Percentiles rank a stretch among this genome's conserved stretches.
Conservation (phyloP, 2,329 filamentous ascomycete genomes). For the Hymenotorrendiella dingleyae region DNA sequence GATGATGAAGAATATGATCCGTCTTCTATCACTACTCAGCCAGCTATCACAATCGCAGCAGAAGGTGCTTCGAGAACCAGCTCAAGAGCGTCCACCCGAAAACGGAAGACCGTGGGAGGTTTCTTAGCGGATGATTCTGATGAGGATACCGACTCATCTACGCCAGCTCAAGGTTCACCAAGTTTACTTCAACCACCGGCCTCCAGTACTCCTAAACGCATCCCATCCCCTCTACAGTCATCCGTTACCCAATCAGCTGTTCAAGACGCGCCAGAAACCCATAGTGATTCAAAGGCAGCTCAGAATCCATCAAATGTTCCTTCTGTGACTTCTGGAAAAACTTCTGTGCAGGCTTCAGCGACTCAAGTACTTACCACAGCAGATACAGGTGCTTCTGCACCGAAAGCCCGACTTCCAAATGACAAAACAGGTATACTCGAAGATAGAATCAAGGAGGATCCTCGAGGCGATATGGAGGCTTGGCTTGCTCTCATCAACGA, state of each 20-base stretch:
- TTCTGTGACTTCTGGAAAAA: conserved; percentile 23
- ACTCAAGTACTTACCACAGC: conserved; percentile 24
- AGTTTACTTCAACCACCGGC: conserved; percentile 22
- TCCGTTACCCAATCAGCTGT: conserved; percentile 25
- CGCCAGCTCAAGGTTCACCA: conserved; percentile 17
- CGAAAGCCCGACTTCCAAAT: conserved; percentile 32
- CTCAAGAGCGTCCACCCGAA: conserved; percentile 28
- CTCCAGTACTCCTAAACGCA: conserved; percentile 24
- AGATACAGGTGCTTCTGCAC: conserved; percentile 20
- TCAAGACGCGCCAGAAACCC: conserved; percentile 21
- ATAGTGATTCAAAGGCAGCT: conserved; percentile 24
- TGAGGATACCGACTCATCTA: conserved; percentile 29
- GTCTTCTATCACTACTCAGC: conserved; percentile 27
- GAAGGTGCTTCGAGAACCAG: conserved; percentile 28
- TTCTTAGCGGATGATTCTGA: conserved; percentile 33
- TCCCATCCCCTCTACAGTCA: conserved; percentile 28
- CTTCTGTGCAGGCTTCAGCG: conserved; percentile 19
- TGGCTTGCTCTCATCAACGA: conserved; percentile 86
- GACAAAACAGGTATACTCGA: conserved; percentile 52
- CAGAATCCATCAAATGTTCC: conserved; percentile 18
- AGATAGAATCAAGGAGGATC: conserved; percentile 86
- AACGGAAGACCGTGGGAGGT: conserved; percentile 30
- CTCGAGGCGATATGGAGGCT: conserved; percentile 84
- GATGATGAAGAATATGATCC: conserved; percentile 31
- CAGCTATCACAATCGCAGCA: conserved; percentile 25